These are phyloP conservation scores for Nicotiana paniculata DNA, from an alignment of 257 asterid genomes.

Conservation along the genomic window DNA sequence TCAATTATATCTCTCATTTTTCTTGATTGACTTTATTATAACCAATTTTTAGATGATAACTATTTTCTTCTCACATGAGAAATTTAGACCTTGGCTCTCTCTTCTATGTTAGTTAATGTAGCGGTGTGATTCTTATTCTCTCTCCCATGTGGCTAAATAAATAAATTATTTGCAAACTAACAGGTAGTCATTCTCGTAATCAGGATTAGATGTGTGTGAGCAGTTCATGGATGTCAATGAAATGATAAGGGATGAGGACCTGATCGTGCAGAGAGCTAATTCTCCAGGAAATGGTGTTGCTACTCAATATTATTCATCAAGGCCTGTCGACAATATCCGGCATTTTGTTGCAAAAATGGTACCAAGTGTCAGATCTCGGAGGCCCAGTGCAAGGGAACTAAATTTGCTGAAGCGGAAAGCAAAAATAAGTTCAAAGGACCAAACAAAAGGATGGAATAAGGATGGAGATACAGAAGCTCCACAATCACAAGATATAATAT, in stretches of 20 bases:
- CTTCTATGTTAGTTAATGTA: neutral
- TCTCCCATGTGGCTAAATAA: slow-evolving; percentile 5
- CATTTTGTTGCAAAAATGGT: slow-evolving; percentile 75
- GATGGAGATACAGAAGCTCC: slow-evolving; percentile 68
- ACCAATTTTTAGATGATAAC: neutral
- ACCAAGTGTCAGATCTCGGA: slow-evolving; percentile 75
- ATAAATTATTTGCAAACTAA: slow-evolving; percentile 15
- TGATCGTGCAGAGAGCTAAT: slow-evolving; percentile 54
- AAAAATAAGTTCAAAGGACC: slow-evolving; percentile 79
- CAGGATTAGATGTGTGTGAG: slow-evolving; percentile 95
- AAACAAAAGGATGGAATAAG: slow-evolving; percentile 73
- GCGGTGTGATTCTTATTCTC: neutral
- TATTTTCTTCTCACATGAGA: neutral
- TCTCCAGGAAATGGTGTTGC: slow-evolving; percentile 58
- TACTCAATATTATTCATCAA: slow-evolving; percentile 59
- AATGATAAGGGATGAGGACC: slow-evolving; percentile 94
- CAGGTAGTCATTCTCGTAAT: slow-evolving; percentile 12
- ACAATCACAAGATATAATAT: slow-evolving; percentile 60
- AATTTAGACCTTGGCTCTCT: neutral
- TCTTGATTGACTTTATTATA: neutral
- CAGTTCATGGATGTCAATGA: slow-evolving; percentile 98
- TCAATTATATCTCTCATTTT: neutral
- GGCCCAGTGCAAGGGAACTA: slow-evolving; percentile 98
- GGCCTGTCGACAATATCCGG: slow-evolving; percentile 56
- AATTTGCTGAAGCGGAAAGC: slow-evolving; percentile 96